Evolutionary conservation across 116 monocot genomes (phyloP), one percentile per base, ranked within the genome.

Genomic region (Papilionanthe hybrid): DNA sequence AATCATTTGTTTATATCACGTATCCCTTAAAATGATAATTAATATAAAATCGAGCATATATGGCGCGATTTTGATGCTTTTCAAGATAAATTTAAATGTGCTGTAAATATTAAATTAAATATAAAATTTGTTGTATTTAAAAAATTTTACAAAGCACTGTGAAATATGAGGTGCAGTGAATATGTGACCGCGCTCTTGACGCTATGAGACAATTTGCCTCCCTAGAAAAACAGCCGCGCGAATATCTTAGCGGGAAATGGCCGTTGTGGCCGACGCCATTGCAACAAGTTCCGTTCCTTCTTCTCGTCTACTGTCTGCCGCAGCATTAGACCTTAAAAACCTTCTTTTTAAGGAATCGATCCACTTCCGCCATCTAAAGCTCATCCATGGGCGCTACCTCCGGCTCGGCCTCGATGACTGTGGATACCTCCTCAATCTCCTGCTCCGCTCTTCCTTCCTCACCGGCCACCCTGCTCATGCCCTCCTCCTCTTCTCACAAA

Each of bases 381-480:
- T 74, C 47, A 5, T 84, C 81, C 83, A 86, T 50, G 75, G 79
- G 55, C 81, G 78, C 77, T 78, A 83, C 72, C 76, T 83, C 72
- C 86, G 86, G 45, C 81, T 89, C 72, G 45, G 58, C 77, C 86
- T 83, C 76, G 28, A 57, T 83, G 42, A 42, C 27, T 58, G 66
- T 81, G 57, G 43, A 28, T 71, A 57, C 30, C 72, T 83, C 77
- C 67, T 86, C 81, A 81, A 85, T 79, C 66, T 72, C 79, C 75
- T 83, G 22, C 81, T 89, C 77, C 79, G 83, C 75, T 81, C 83
- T 76, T 73, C 76, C 63, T 76, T 86, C 81, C 53, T 44, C 55
- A 37, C 76, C 72, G 63, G 42, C 60, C 75, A 79, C 37, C 75
- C 75, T 43, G 15, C 53, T 25, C 23, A 67, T 69, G 74, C 82